Evolutionary conservation across 2,329 filamentous ascomycete species (phyloP).

Genomic region (Fusarium virguliforme): DNA sequence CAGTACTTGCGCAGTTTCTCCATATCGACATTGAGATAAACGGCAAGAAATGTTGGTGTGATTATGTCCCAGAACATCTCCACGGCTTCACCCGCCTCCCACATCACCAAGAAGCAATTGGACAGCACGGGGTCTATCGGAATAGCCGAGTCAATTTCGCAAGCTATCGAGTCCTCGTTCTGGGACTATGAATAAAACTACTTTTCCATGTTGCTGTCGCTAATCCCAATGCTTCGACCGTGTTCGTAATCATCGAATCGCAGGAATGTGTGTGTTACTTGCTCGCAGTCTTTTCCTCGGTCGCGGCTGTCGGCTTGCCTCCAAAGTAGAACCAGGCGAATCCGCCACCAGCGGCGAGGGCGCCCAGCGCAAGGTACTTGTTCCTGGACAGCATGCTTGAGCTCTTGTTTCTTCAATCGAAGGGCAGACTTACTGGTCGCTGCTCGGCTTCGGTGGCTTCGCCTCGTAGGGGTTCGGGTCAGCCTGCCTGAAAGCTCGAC

Average conservation of each 20-base stretch:
- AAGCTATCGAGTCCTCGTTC: conserved; percentile 11
- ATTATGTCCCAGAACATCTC: neutral
- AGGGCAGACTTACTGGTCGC: conserved; percentile 29
- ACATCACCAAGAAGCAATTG: neutral
- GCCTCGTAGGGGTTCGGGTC: conserved; percentile 37
- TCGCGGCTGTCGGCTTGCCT: conserved; percentile 29
- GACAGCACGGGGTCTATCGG: neutral
- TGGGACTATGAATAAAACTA: conserved; percentile 3
- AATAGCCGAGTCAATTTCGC: conserved; percentile 9
- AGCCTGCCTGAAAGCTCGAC: conserved; percentile 33
- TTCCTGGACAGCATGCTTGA: conserved; percentile 27
- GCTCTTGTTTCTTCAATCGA: rapidly evolving
- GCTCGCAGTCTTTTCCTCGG: conserved; percentile 33
- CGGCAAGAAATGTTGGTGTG: too few species aligned
- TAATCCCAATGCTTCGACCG: conserved; percentile 3
- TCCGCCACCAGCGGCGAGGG: conserved; percentile 27
- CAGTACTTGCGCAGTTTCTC: too few species aligned
- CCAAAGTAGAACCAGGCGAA: conserved; percentile 44
- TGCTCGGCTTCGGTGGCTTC: conserved; percentile 33
- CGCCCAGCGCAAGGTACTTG: conserved; percentile 38
- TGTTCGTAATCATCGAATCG: conserved; percentile 3
- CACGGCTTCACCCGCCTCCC: neutral
- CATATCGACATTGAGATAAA: too few species aligned
- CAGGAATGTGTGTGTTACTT: conserved; percentile 29
- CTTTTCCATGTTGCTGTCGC: conserved; percentile 2